These are phyloP conservation scores for Excoecaria agallocha DNA, from an alignment of 345 rosid species.

Conservation along the genomic window DNA sequence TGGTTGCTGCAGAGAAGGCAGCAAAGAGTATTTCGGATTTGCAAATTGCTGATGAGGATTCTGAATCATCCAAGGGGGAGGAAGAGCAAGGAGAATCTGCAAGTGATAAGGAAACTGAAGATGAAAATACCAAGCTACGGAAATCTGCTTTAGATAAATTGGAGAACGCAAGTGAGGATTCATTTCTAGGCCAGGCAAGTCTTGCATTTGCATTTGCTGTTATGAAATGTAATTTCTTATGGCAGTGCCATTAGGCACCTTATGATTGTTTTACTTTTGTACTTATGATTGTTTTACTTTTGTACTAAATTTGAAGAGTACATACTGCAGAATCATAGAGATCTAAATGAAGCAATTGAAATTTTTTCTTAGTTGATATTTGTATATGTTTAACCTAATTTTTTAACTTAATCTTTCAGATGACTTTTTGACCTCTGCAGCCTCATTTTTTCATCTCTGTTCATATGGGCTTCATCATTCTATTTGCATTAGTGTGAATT, in stretches of 20 bases:
- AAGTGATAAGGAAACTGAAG: slow-evolving; percentile 56
- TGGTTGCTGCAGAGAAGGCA: slow-evolving; percentile 76
- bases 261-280: neutral
- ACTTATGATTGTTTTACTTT: neutral
- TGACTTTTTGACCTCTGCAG: neutral
- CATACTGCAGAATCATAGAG: neutral
- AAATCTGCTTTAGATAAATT: slow-evolving; percentile 71
- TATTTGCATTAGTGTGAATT: slow-evolving; percentile 1
- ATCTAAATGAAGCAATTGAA: neutral
- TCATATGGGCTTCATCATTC: neutral
- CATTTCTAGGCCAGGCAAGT: slow-evolving; percentile 87
- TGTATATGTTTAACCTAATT: neutral
- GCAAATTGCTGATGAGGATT: slow-evolving; percentile 46
- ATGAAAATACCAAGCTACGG: slow-evolving; percentile 52
- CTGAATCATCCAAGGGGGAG: slow-evolving; percentile 60
- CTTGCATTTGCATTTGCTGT: slow-evolving; percentile 19
- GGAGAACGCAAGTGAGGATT: slow-evolving; percentile 83
- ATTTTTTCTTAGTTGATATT: neutral
- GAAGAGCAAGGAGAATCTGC: slow-evolving; percentile 43
- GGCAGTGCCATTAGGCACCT: neutral
- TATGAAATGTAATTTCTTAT: neutral
- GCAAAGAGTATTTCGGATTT: slow-evolving; percentile 76
- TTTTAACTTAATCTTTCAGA: neutral
- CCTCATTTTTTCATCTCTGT: slow-evolving; percentile 8
- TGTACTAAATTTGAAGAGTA: neutral